Base-by-base conservation (phyloP, 2,329 filamentous ascomycete genomes). In the Neophaeococcomyces aloes region DNA sequence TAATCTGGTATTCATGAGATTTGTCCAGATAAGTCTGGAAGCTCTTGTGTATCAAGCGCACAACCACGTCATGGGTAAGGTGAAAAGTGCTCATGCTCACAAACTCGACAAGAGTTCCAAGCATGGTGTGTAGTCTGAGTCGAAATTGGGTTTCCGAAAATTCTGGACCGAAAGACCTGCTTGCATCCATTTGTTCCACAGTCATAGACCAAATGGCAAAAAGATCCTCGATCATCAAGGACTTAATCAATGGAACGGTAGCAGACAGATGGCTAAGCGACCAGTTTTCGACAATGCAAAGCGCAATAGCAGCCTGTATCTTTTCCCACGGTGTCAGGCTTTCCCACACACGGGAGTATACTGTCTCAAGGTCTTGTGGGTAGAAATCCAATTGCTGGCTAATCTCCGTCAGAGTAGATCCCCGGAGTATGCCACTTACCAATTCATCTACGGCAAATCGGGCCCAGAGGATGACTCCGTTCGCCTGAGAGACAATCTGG, bases 381-480 rank as follows among this genome's bases (percentile, higher is more conserved):
- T 39, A 21, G 13, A 11, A 11, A 15, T 35, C 8, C 14, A 35
- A 19, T 19, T 19, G 11, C 10, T 17, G 10, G n/a, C 6, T 11
- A 15, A 19, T 19, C 15, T 35, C 33, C 8, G 13, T 19, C 15
- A 35, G 11, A 11, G 33, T 3, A 19, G 15, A 35, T 10, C 33
- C 33, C 19, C 8, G 11, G 6, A 19, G 11, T 5, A 35, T 11
- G 8, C 14, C 33, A 19, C 33, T 25, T 14, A 38, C n/a, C 10
- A 38, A 14, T 8, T 38, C 36, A 27, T 38, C 36, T 7, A 38
- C 36, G 3, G 36, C 36, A 27, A 38, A 30, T 11, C 36, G 8
- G 3, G 36, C 36, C 36, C 36, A 38, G 21, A 38, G 21, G 7
- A 38, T n/a, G n/a, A 38, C 36, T n/a, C 36, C 36, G 10, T 38